phyloP scores from a whole-genome alignment of 441 rosid species.

The Erodium trifolium region DNA sequence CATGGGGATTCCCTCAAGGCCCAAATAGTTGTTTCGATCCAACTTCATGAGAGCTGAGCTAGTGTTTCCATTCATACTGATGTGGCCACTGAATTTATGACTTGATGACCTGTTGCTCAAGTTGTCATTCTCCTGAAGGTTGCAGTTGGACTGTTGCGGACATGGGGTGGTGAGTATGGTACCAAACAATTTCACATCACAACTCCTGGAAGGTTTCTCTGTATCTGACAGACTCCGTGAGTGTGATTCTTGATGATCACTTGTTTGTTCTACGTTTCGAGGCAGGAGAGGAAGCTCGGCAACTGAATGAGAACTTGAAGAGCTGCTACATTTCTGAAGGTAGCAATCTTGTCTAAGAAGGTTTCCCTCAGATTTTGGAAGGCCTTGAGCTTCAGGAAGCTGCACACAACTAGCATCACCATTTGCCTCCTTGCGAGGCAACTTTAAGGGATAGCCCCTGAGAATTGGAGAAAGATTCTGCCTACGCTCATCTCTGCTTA shows the following conservation, averaged over 20 bases:
- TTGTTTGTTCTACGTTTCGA: conserved; percentile 21
- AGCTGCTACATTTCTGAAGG: conserved; percentile 49
- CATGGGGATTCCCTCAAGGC: conserved; percentile 55
- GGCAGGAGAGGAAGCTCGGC: conserved; percentile 35
- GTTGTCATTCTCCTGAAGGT: conserved; percentile 19
- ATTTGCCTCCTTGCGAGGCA: conserved; percentile 30
- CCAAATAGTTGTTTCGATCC: conserved; percentile 35
- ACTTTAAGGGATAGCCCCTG: conserved; percentile 36
- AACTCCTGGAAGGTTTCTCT: conserved; percentile 47
- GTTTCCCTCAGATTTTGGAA: too few relatives aligned
- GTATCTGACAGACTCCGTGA: conserved; percentile 37
- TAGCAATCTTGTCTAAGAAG: conserved; percentile 32
- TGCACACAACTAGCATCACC: conserved; percentile 27
- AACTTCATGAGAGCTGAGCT: conserved; percentile 29
- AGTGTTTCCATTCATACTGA: too few relatives aligned
- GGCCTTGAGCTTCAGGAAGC: conserved; percentile 24
- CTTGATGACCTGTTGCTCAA: too few relatives aligned
- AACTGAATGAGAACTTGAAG: conserved; percentile 30
- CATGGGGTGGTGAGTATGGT: conserved; percentile 51
- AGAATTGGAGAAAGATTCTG: conserved; percentile 33
- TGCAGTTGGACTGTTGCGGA: conserved; percentile 17
- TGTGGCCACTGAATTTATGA: too few relatives aligned
- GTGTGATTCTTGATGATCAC: conserved; percentile 30
- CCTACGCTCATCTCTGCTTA: conserved; percentile 26
- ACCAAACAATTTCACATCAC: conserved; percentile 82